Base-by-base conservation (phyloP, 2,329 filamentous ascomycete species). In the Cadophora malorum region DNA sequence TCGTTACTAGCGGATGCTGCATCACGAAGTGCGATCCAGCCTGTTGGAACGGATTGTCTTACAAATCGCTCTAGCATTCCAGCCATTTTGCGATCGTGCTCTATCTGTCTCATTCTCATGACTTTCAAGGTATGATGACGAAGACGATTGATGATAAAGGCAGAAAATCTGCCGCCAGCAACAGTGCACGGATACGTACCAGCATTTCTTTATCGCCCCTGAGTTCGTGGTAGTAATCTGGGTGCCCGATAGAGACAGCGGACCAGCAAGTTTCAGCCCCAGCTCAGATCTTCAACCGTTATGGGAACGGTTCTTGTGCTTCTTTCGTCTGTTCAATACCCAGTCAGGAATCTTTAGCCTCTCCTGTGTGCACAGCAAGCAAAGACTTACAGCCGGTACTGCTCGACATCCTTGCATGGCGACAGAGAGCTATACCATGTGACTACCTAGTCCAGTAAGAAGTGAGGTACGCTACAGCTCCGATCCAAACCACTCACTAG, bases 201-300 rank as follows among this genome's bases (percentile, higher is more conserved):
- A 45, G 41, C 41, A 45, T 45, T 45, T 19, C 16, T 45, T 14
- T 5, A 45, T 1, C 14, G 41, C 16, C 10, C 6, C 2, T 45
- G 14, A 6, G 16, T 19, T 5, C 10, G 12, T 19, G 10, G 41
- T 6, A 45, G 10, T 16, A 16, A 6, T 14, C 16, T 45, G 12
- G 41, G 41, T 45, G 41, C 41, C 41, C 41, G 16, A 59, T 25
- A 19, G n/a, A 38, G 33, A 59, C 55, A 55, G 16, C n/a, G 25
- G 52, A 14, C 52, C 31, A 16, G 10, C 23, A 16, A 23, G 55
- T 59, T 59, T 59, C 55, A 59, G 55, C 31, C 55, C 55, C 31
- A 25, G 33, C 55, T 41, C 55, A 59, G 33, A 59, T 38, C 55
- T 41, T 59, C 55, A 59, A 41, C 55, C 33, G 55, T 59, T 59